A percentile compares a stretch with the other conserved stretches of the same genome.
Conservation (phyloP, 306 rosid genomes). For the Gillenia trifoliata region DNA sequence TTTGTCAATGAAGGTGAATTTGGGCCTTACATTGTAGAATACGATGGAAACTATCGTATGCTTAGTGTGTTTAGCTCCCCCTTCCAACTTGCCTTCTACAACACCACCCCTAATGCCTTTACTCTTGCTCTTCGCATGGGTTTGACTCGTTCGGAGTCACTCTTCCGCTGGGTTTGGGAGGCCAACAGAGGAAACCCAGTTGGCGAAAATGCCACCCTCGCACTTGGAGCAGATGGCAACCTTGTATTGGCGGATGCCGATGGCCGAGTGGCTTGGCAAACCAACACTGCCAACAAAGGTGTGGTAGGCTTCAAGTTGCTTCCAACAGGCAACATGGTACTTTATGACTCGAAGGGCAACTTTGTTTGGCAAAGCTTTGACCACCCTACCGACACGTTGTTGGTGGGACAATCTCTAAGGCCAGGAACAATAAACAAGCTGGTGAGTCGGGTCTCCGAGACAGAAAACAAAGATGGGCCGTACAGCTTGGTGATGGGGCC, state of each 20-base stretch:
- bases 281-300: slow-evolving; percentile 53
- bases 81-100: slow-evolving; percentile 60
- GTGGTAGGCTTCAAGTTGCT: slow-evolving; percentile 55
- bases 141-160: slow-evolving; percentile 35
- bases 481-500: slow-evolving; percentile 26
- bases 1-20: slow-evolving; percentile 46
- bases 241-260: slow-evolving; percentile 51
- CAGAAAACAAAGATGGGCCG: slow-evolving; percentile 37
- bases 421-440: slow-evolving; percentile 33
- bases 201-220: slow-evolving; percentile 52
- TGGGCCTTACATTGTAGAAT: slow-evolving; percentile 45
- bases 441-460: slow-evolving; percentile 42
- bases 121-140: slow-evolving; percentile 66
- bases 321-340: slow-evolving; percentile 60
- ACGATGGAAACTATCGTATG: slow-evolving; percentile 39
- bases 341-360: slow-evolving; percentile 33
- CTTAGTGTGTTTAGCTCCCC: slow-evolving; percentile 31
- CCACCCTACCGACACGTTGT: slow-evolving; percentile 48
- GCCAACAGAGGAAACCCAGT: slow-evolving; percentile 30
- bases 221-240: slow-evolving; percentile 49
- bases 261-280: slow-evolving; percentile 64
- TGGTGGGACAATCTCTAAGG: slow-evolving; percentile 49
- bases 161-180: slow-evolving; percentile 75
- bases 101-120: slow-evolving; percentile 62
- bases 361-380: slow-evolving; percentile 58